Evolutionary conservation across 2,329 filamentous ascomycete genomes (phyloP).

Genomic region (Calonectria hawksworthii): DNA sequence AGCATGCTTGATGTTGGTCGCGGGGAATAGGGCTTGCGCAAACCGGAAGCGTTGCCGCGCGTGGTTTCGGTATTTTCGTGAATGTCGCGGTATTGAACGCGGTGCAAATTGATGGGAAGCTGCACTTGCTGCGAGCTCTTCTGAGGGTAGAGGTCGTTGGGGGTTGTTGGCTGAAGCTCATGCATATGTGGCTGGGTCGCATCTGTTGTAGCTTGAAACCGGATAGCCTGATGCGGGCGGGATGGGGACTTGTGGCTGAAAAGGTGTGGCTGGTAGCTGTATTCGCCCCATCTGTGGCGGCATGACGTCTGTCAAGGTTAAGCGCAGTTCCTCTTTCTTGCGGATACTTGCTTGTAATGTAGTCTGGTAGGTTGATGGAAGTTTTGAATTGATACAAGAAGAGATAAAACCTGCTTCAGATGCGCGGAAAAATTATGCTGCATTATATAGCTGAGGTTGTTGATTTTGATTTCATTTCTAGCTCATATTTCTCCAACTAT

Average conservation of each 20-base stretch:
- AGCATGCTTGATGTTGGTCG: constrained; percentile 23
- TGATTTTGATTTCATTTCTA: neutral
- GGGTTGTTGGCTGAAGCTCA: constrained; percentile 16
- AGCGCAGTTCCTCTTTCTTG: too few species aligned
- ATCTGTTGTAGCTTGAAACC: constrained; percentile 1
- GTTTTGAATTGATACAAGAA: neutral
- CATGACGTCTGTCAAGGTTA: neutral
- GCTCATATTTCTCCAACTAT: neutral
- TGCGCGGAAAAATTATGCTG: neutral
- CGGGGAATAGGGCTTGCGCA: neutral
- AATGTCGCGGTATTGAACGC: too few species aligned
- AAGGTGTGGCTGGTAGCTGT: neutral
- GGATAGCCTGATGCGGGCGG: constrained; percentile 15
- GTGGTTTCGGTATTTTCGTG: neutral
- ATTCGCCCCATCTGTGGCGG: neutral
- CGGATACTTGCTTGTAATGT: too few species aligned
- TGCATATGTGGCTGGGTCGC: constrained; percentile 27
- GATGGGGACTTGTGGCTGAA: constrained; percentile 14
- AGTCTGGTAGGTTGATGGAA: neutral
- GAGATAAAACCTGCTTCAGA: neutral
- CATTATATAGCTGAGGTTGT: neutral
- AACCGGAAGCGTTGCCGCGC: neutral
- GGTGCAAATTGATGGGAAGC: neutral
- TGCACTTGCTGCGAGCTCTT: constrained; percentile 10
- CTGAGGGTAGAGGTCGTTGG: constrained; percentile 6